These are phyloP conservation scores for Saturnispora quitensis DNA, from an alignment of 805 yeast genomes.

Conservation along the genomic window DNA sequence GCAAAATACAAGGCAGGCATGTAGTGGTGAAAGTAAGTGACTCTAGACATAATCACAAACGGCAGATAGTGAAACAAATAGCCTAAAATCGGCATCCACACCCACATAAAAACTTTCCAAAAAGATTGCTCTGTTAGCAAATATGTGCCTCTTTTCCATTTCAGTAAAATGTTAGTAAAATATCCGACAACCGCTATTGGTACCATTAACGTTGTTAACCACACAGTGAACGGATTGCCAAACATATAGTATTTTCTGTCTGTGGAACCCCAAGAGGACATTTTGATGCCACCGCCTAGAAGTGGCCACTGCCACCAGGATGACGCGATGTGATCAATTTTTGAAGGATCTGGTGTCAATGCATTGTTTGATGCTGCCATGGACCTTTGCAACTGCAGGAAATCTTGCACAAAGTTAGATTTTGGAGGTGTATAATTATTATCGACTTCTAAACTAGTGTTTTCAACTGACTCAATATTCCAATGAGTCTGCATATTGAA, in stretches of 20 bases:
- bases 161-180: slow-evolving; percentile 36
- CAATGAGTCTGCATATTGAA: slow-evolving; percentile 64
- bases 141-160: slow-evolving; percentile 47
- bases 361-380: slow-evolving; percentile 85
- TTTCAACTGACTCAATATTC: slow-evolving; percentile 67
- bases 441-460: slow-evolving; percentile 35
- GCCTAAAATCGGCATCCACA: slow-evolving; percentile 69
- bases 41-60: slow-evolving; percentile 75
- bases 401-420: slow-evolving; percentile 56
- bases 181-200: slow-evolving; percentile 15
- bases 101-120: slow-evolving; percentile 43
- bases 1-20: slow-evolving; percentile 79
- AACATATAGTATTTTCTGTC: slow-evolving; percentile 54
- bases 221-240: slow-evolving; percentile 34
- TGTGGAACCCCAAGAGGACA: slow-evolving; percentile 61
- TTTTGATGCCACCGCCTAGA: slow-evolving; percentile 56
- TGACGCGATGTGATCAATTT: slow-evolving; percentile 62
- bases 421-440: slow-evolving; percentile 32
- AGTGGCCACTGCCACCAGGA: slow-evolving; percentile 83
- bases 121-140: slow-evolving; percentile 27
- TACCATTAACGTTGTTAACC: slow-evolving; percentile 6
- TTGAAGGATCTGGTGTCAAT: slow-evolving; percentile 65
- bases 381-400: slow-evolving; percentile 61
- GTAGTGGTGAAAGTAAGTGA: slow-evolving; percentile 79
- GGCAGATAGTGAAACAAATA: slow-evolving; percentile 76